Evolutionary conservation across 1,139 yeast genomes (phyloP).

Genomic region (Geotrichum candidum): DNA sequence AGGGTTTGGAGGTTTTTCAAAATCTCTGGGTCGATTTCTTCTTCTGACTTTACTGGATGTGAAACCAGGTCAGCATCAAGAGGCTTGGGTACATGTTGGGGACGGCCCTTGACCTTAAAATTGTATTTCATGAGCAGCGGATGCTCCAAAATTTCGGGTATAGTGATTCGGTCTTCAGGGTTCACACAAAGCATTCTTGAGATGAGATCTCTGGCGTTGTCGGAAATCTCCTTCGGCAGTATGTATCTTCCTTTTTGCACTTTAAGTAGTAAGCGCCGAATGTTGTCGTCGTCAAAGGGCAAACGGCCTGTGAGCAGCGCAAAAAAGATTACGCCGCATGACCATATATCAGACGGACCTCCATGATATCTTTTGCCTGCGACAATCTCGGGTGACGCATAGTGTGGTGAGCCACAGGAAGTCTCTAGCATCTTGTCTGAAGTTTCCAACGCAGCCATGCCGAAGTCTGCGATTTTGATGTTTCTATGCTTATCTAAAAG

Average conservation of each 20-base stretch:
- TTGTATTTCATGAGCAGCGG: conserved; percentile 77
- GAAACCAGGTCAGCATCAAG: conserved; percentile 21
- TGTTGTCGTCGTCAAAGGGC: conserved; percentile 95
- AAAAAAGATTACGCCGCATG: conserved; percentile 91
- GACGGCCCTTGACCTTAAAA: conserved; percentile 18
- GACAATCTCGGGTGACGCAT: conserved; percentile 96
- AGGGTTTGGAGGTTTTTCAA: conserved; percentile 77
- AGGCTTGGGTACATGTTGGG: conserved; percentile 4
- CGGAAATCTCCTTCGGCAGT: conserved; percentile 73
- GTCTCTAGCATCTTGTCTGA: conserved; percentile 81
- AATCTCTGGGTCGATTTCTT: conserved; percentile 73
- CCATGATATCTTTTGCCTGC: conserved; percentile 94
- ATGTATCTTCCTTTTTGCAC: conserved; percentile 84
- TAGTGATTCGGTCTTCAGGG: conserved; percentile 70
- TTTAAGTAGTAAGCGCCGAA: conserved; percentile 73
- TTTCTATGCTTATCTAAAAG: conserved; percentile 78
- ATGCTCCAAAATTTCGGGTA: conserved; percentile 66
- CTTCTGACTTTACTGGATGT: conserved; percentile 44
- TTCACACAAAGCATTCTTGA: conserved; percentile 73
- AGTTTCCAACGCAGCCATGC: conserved; percentile 98
- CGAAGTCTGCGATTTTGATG: conserved; percentile 95
- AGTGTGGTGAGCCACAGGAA: conserved; percentile 96
- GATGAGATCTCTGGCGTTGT: conserved; percentile 82
- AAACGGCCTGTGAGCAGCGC: conserved; percentile 91
- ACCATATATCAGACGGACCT: conserved; percentile 96